These are phyloP conservation scores for Exsudoporus floridanus DNA, from an alignment of 1,284 basidiomycete species.

Conservation along the genomic window DNA sequence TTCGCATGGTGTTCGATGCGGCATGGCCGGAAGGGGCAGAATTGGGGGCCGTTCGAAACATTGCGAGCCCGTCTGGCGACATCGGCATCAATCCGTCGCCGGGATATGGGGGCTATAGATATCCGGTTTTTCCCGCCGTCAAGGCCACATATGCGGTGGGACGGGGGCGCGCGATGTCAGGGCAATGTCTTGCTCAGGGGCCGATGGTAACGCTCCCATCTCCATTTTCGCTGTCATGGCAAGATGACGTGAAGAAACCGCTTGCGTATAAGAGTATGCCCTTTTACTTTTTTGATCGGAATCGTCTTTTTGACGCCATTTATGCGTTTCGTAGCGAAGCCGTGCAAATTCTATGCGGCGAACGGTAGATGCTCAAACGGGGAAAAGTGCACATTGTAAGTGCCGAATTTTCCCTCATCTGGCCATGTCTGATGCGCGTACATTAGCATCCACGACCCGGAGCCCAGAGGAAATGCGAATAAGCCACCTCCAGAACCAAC, in stretches of 20 bases:
- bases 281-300: neutral
- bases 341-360: slow-evolving; percentile 57
- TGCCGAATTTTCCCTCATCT: slow-evolving; percentile 1
- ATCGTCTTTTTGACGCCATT: slow-evolving; percentile 31
- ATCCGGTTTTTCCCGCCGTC: slow-evolving; percentile 17
- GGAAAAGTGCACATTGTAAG: slow-evolving; percentile 68
- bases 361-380: slow-evolving; percentile 58
- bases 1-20: slow-evolving; percentile 7
- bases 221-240: slow-evolving; percentile 6
- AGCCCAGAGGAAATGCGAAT: neutral
- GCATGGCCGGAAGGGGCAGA: slow-evolving; percentile 6
- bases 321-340: slow-evolving; percentile 49
- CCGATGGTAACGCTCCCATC: slow-evolving; percentile 2
- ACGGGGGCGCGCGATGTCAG: slow-evolving; percentile 11
- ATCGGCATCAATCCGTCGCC: slow-evolving; percentile 14
- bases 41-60: neutral
- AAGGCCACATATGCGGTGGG: slow-evolving; percentile 8
- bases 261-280: slow-evolving; percentile 32
- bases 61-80: slow-evolving; percentile 7
- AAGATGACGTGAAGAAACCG: slow-evolving; percentile 22
- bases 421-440: slow-evolving; percentile 8
- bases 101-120: slow-evolving; percentile 4
- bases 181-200: slow-evolving; percentile 2
- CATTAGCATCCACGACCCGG: slow-evolving; percentile 39
- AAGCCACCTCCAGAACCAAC: neutral